phyloP scores from a whole-genome alignment of 2,329 filamentous ascomycete genomes.

The Paraphaeosphaeria minitans region DNA sequence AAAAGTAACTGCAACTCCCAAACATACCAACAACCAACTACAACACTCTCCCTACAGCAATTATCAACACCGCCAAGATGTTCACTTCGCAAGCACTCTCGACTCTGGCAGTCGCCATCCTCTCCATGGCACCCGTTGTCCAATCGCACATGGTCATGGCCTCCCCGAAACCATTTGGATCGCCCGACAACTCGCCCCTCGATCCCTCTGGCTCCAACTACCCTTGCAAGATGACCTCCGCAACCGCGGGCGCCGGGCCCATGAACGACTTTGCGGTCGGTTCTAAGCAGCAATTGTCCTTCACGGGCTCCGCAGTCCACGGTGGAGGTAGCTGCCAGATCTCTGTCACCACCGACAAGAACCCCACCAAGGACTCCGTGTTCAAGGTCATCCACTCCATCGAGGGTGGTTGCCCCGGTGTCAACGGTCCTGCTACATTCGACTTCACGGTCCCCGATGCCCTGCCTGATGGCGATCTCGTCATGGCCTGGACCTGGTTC shows the following conservation, averaged over 20 bases:
- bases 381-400: conserved; percentile 92
- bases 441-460: conserved; percentile 72
- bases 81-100: conserved; percentile 16
- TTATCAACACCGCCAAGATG: conserved; percentile 12
- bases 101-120: conserved; percentile 22
- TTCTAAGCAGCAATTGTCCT: conserved; percentile 63
- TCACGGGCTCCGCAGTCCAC: conserved; percentile 77
- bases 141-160: conserved; percentile 78
- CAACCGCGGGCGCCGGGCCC: conserved; percentile 15
- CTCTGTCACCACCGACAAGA: conserved; percentile 74
- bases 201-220: conserved; percentile 65
- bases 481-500: conserved; percentile 89
- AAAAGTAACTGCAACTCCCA: conserved; percentile 8
- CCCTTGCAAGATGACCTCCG: conserved; percentile 71
- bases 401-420: conserved; percentile 79
- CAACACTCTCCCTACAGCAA: background rate
- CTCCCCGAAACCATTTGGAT: conserved; percentile 68
- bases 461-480: conserved; percentile 75
- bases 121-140: conserved; percentile 59
- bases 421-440: conserved; percentile 57
- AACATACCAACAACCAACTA: conserved; percentile 9
- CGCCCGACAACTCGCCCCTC: conserved; percentile 67
- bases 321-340: conserved; percentile 92
- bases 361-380: conserved; percentile 67
- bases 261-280: conserved; percentile 70